A percentile compares a stretch with the other conserved stretches of the same genome.
These are phyloP conservation scores for Sporothrix variecibatus DNA, from an alignment of 2,329 filamentous ascomycete genomes.

Conservation along the genomic window DNA sequence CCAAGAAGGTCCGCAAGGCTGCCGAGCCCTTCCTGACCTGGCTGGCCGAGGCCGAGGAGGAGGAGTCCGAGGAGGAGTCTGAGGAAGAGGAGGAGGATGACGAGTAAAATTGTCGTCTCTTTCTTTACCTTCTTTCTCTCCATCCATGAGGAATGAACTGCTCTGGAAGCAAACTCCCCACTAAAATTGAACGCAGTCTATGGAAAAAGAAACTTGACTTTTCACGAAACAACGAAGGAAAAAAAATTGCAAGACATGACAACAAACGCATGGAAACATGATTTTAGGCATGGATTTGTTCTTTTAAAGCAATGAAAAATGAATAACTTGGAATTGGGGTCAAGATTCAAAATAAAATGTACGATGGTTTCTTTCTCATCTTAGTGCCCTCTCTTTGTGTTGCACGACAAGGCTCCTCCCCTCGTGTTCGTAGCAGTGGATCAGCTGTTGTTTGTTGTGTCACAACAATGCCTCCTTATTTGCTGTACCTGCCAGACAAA, in stretches of 20 bases:
- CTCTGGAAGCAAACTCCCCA: conserved; percentile 1
- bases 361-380: neutral
- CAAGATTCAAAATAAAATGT: neutral
- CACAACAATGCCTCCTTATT: neutral
- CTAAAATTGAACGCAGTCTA: conserved; percentile 11
- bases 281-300: neutral
- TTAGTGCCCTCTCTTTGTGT: neutral
- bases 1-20: conserved; percentile 93
- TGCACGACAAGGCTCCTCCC: neutral
- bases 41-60: conserved; percentile 82
- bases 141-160: neutral
- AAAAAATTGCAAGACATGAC: neutral
- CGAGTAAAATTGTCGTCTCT: conserved; percentile 33
- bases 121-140: neutral
- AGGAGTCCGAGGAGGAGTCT: conserved; percentile 51
- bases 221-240: neutral
- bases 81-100: conserved; percentile 59
- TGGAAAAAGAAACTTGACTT: neutral
- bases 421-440: neutral
- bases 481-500: neutral
- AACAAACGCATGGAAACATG: conserved; percentile 4
- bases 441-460: neutral
- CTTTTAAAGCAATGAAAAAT: neutral
- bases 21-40: conserved; percentile 92
- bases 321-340: neutral